Evolutionary conservation across 2,329 filamentous ascomycete genomes (phyloP).

Genomic region (Epicoccum sorghinum): DNA sequence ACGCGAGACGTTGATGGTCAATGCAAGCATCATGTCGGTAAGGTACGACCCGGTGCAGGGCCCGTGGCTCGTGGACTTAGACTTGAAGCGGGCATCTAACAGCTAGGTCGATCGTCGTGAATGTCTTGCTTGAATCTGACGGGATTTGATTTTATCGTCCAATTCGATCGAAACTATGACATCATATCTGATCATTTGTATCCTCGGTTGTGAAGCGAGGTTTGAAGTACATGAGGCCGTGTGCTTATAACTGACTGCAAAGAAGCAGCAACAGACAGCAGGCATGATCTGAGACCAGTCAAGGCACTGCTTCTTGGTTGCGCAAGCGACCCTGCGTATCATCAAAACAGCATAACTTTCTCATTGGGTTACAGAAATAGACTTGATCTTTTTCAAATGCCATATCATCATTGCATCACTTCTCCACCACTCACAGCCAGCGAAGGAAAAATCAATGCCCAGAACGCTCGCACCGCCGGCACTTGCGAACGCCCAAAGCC

Average conservation of each 20-base stretch:
- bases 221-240: too few species aligned
- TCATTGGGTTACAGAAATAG: slow-evolving; percentile 10
- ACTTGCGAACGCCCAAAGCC: slow-evolving; percentile 9
- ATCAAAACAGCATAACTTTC: not conserved
- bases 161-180: not conserved
- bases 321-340: slow-evolving; percentile 3
- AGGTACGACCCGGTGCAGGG: slow-evolving; percentile 57
- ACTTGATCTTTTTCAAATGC: not conserved
- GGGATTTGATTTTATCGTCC: not conserved
- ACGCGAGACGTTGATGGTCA: slow-evolving; percentile 62
- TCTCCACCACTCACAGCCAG: slow-evolving; percentile 3
- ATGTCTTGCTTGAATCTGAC: not conserved
- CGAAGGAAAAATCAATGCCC: not conserved
- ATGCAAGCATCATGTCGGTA: slow-evolving; percentile 62
- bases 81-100: slow-evolving; percentile 39
- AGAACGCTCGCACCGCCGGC: slow-evolving; percentile 6
- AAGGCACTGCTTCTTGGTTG: not conserved
- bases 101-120: not conserved
- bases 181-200: too few species aligned
- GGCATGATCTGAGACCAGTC: too few species aligned
- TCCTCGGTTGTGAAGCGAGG: too few species aligned
- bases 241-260: too few species aligned
- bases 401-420: slow-evolving; percentile 9
- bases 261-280: too few species aligned
- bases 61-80: slow-evolving; percentile 63